phyloP scores from a whole-genome alignment of 495 filamentous ascomycete genomes.

The Talaromyces adpressus region DNA sequence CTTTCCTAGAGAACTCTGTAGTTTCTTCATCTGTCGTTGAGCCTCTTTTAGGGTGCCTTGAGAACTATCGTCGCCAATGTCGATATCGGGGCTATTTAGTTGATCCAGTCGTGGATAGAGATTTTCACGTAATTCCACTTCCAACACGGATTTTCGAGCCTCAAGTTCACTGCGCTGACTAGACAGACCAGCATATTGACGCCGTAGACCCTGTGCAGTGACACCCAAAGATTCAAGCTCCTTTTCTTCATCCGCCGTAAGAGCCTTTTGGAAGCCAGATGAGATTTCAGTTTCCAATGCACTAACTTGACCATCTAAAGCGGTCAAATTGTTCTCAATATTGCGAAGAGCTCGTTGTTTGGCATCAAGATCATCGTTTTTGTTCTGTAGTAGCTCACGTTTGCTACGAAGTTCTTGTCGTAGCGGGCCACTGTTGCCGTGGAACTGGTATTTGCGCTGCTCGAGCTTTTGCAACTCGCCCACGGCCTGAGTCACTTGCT shows the following conservation, averaged over 20 bases:
- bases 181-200: constrained; percentile 66
- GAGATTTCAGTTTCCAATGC: constrained; percentile 71
- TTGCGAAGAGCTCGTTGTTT: constrained; percentile 64
- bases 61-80: constrained; percentile 53
- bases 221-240: constrained; percentile 64
- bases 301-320: constrained; percentile 62
- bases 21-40: constrained; percentile 73
- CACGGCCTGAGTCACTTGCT: constrained; percentile 75
- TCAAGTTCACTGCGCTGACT: constrained; percentile 72
- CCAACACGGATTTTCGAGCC: constrained; percentile 66
- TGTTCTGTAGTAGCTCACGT: constrained; percentile 61
- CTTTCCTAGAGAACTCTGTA: constrained; percentile 52
- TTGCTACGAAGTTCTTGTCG: constrained; percentile 66
- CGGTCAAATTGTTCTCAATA: constrained; percentile 67
- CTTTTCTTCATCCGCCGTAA: constrained; percentile 75
- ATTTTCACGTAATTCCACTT: constrained; percentile 81
- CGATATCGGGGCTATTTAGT: constrained; percentile 69
- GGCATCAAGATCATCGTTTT: constrained; percentile 65
- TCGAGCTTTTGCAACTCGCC: constrained; percentile 78
- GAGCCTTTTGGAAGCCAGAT: constrained; percentile 85
- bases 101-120: constrained; percentile 80
- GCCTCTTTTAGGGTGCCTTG: constrained; percentile 68
- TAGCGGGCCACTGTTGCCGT: constrained; percentile 76
- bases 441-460: constrained; percentile 68
- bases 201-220: constrained; percentile 63